Conservation (phyloP, 2,329 filamentous ascomycete species). For the Aspergillaceae sp. region DNA sequence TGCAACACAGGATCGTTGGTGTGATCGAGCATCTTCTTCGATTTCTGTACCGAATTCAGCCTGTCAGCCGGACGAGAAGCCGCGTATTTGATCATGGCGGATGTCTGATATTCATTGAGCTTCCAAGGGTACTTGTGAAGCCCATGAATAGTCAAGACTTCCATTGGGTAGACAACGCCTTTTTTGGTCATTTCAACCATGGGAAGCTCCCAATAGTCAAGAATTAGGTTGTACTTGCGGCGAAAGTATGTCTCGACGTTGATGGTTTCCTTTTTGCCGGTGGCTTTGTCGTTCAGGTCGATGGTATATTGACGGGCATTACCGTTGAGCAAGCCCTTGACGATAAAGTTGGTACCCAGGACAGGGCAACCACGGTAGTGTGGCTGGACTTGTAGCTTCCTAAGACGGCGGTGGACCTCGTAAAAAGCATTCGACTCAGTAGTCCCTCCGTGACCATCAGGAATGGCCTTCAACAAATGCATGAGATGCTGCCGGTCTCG, state of each 20-base stretch:
- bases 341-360: conserved; percentile 38
- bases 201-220: conserved; percentile 43
- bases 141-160: conserved; percentile 43
- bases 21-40: conserved; percentile 62
- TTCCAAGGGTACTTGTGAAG: conserved; percentile 54
- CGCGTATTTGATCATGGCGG: conserved; percentile 86
- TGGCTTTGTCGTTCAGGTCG: conserved; percentile 30
- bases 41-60: conserved; percentile 57
- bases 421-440: conserved; percentile 18
- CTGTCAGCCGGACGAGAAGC: conserved; percentile 67
- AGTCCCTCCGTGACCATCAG: conserved; percentile 15
- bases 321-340: conserved; percentile 41
- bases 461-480: conserved; percentile 12
- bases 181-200: conserved; percentile 52
- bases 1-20: conserved; percentile 58
- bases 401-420: conserved; percentile 20
- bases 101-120: conserved; percentile 56
- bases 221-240: conserved; percentile 41
- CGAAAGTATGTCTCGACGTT: conserved; percentile 53
- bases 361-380: conserved; percentile 28
- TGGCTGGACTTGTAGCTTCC: conserved; percentile 31
- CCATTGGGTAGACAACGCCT: conserved; percentile 47
- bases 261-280: conserved; percentile 38
- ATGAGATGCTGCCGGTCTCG: conserved; percentile 26
- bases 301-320: conserved; percentile 40